A percentile compares a stretch with the other conserved stretches of the same genome.
Evolutionary conservation across 331 rosid genomes (phyloP).

Genomic region (Malus hybrid): DNA sequence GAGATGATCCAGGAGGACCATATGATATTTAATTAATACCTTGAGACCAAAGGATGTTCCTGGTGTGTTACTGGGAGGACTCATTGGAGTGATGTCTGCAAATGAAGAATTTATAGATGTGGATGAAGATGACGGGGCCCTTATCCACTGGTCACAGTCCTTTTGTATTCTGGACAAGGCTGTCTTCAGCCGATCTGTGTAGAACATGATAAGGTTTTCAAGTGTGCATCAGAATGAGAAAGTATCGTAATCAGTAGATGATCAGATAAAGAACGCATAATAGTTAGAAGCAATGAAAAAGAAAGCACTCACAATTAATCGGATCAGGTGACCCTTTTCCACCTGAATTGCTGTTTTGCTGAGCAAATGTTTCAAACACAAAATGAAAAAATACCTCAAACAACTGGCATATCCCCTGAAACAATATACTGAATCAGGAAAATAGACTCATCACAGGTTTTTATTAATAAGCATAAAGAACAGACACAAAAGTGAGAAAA

Average conservation of each 20-base stretch:
- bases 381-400: constrained; percentile 72
- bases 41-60: constrained; percentile 67
- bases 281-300: constrained; percentile 9
- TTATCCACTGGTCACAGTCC: constrained; percentile 85
- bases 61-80: constrained; percentile 51
- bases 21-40: constrained; percentile 40
- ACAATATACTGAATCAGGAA: constrained; percentile 58
- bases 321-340: constrained; percentile 61
- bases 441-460: constrained; percentile 8
- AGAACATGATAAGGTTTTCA: constrained; percentile 24
- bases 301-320: constrained; percentile 52
- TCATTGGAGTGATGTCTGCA: constrained; percentile 54
- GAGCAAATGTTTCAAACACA: constrained; percentile 82
- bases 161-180: constrained; percentile 79
- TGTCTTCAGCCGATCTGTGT: constrained; percentile 69
- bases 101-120: constrained; percentile 41
- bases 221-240: constrained; percentile 15
- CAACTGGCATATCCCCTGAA: constrained; percentile 97
- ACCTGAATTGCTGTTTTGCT: constrained; percentile 51
- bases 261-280: neutral
- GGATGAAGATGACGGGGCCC: constrained; percentile 48
- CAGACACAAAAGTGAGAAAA: neutral
- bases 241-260: neutral
- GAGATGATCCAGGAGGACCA: neutral
- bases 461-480: constrained; percentile 13